Evolutionary conservation across 495 filamentous ascomycete genomes (phyloP).

Genomic region (Penicillium crystallinum): DNA sequence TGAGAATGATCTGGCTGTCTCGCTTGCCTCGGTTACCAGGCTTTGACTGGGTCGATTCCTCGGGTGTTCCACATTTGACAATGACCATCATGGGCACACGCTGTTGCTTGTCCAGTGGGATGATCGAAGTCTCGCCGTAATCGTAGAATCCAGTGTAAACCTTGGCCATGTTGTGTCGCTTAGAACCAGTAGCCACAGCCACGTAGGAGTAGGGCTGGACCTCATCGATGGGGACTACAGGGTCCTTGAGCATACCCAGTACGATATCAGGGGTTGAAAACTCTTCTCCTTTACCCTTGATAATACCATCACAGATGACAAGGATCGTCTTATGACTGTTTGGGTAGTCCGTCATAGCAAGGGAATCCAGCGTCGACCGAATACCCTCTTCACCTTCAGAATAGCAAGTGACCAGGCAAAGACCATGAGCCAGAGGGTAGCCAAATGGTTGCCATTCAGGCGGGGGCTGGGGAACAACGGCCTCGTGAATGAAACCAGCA

Average conservation of each 20-base stretch:
- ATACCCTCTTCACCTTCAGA: slow-evolving; percentile 93
- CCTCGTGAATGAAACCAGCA: slow-evolving; percentile 88
- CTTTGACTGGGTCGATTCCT: slow-evolving; percentile 73
- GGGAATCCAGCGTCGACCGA: slow-evolving; percentile 89
- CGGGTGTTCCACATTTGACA: slow-evolving; percentile 92
- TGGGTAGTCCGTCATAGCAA: slow-evolving; percentile 96
- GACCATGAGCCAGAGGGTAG: slow-evolving; percentile 85
- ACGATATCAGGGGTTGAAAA: slow-evolving; percentile 86
- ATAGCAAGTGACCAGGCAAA: slow-evolving; percentile 95
- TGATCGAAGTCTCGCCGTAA: slow-evolving; percentile 74
- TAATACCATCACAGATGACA: slow-evolving; percentile 94
- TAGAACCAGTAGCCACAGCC: slow-evolving; percentile 90
- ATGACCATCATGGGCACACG: slow-evolving; percentile 98
- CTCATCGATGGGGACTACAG: slow-evolving; percentile 68
- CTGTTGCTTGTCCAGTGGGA: slow-evolving; percentile 85
- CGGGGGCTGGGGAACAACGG: slow-evolving; percentile 95
- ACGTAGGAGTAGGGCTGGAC: slow-evolving; percentile 92
- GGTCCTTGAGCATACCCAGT: slow-evolving; percentile 91
- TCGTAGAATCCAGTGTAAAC: slow-evolving; percentile 97
- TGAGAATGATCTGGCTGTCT: slow-evolving; percentile 97
- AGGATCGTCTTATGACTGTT: slow-evolving; percentile 97
- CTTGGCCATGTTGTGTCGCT: slow-evolving; percentile 99
- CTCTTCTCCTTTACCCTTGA: slow-evolving; percentile 91
- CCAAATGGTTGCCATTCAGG: slow-evolving; percentile 96
- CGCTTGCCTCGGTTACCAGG: slow-evolving; percentile 97